Base-by-base conservation (phyloP, 352 stramenopile species). In the Phytopythium cucurbitacearum region DNA sequence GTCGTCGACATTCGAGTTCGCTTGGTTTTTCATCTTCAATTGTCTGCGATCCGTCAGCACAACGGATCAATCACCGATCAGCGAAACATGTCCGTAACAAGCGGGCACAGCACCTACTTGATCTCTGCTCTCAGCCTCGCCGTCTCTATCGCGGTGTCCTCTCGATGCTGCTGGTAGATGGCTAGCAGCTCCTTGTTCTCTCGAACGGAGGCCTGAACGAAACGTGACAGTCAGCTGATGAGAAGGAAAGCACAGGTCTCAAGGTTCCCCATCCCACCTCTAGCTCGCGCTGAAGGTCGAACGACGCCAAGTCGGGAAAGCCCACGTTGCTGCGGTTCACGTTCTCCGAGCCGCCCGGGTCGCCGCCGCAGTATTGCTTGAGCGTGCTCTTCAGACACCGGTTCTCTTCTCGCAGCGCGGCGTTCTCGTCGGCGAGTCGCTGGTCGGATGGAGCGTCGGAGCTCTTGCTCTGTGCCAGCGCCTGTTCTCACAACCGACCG, bases 101-200 rank as follows among this genome's bases (percentile, higher is more conserved):
- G 13, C 12, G 3, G 7, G 9, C n/a, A n/a, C 13, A 12, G 37
- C 5, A 46, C 60, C n/a, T 48, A 86, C 77, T 80, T 84, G 63
- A 85, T 78, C 58, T 86, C 76, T 1, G 67, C 59, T 11, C 71
- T 62, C 16, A 92, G 59, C 1, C 53, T 57, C n/a, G 65, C 38
- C 10, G 75, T 80, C 44, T 92, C 79, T 3, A 62, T 28, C 0
- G 62, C 58, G 7, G 81, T 84, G 9, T 90, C 72, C 41, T 83
- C 72, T 44, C 72, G 71, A 21, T 85, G 64, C 40, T 88, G 80
- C 54, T 92, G 66, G 48, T 90, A 92, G 15, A 90, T 74, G 0
- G 38, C 49, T n/a, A 89, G 76, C 3, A 92, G 51, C 50, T 92
- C 81, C 48, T 87, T 90, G 60, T 89, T 86, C 48, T 90, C 79